Percentiles rank a stretch among this genome's conserved stretches.
phyloP scores from a whole-genome alignment of 495 filamentous ascomycete genomes.

The Hypomontagnella submonticulosa region DNA sequence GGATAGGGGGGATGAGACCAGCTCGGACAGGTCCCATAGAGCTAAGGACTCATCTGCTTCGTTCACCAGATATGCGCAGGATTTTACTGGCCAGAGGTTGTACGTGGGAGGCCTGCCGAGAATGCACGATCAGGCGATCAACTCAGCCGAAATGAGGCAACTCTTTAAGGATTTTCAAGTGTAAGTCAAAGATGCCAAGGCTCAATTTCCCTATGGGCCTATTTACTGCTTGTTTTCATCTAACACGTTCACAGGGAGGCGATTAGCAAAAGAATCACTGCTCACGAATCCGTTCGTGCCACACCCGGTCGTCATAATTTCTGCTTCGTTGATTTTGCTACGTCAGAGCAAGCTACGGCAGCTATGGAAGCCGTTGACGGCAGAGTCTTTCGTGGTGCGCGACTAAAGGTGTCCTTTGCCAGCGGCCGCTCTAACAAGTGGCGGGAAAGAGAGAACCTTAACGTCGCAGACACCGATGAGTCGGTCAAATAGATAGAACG shows the following conservation, averaged over 20 bases:
- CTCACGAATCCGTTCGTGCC: conserved; percentile 63
- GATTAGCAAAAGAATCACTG: conserved; percentile 72
- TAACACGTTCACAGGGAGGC: conserved; percentile 55
- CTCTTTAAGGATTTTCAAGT: conserved; percentile 70
- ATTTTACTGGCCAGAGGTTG: conserved; percentile 59
- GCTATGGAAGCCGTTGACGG: conserved; percentile 53
- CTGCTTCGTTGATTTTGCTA: conserved; percentile 73
- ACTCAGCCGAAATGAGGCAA: conserved; percentile 63
- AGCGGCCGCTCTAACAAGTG: conserved; percentile 37
- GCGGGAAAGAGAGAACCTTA: conserved; percentile 37
- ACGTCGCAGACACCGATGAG: conserved; percentile 5
- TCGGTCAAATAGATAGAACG: conserved; percentile 1
- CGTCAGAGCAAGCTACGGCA: conserved; percentile 63
- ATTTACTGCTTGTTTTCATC: not conserved
- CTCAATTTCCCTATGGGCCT: too few relatives aligned
- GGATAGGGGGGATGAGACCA: conserved; percentile 8
- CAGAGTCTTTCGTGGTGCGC: conserved; percentile 24
- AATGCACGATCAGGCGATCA: conserved; percentile 65
- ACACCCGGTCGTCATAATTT: conserved; percentile 71
- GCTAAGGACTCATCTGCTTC: conserved; percentile 3
- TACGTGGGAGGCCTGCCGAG: conserved; percentile 72
- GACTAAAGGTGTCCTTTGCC: conserved; percentile 39
- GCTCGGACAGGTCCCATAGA: not conserved
- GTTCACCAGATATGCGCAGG: conserved; percentile 31
- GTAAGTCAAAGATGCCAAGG: conserved; percentile 37